These are phyloP conservation scores for Trichoderma harzianum DNA, from an alignment of 2,329 filamentous ascomycete genomes.

Conservation along the genomic window DNA sequence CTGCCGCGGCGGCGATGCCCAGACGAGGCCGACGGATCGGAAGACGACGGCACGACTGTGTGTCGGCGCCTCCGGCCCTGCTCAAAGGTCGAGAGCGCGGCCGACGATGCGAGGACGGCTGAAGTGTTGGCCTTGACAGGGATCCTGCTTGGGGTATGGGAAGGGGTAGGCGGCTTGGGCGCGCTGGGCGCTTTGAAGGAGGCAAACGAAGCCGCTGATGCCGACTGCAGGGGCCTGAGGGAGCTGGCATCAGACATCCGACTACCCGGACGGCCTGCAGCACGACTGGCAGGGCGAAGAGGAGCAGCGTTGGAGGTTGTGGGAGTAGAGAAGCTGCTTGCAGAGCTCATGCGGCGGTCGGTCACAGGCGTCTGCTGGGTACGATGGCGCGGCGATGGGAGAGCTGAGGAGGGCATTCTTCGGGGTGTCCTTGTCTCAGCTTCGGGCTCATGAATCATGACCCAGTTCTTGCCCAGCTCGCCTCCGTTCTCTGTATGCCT, in stretches of 20 bases:
- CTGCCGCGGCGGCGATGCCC: slow-evolving; percentile 46
- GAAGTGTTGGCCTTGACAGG: slow-evolving; percentile 29
- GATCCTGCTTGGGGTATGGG: slow-evolving; percentile 37
- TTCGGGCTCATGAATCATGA: slow-evolving; percentile 55
- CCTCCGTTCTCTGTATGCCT: slow-evolving; percentile 52
- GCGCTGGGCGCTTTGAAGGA: slow-evolving; percentile 18
- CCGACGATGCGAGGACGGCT: slow-evolving; percentile 22
- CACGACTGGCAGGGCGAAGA: slow-evolving; percentile 22
- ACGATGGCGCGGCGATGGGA: slow-evolving; percentile 30
- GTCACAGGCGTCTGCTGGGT: slow-evolving; percentile 31
- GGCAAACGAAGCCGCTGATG: slow-evolving; percentile 34
- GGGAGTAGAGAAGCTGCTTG: slow-evolving; percentile 17
- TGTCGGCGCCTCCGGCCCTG: slow-evolving; percentile 20
- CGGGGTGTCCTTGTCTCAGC: slow-evolving; percentile 26
- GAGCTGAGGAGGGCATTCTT: slow-evolving; percentile 25
- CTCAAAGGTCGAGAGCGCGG: slow-evolving; percentile 22
- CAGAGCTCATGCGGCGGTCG: slow-evolving; percentile 43
- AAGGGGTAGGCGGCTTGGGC: slow-evolving; percentile 31
- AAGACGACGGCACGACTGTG: slow-evolving; percentile 6
- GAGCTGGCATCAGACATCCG: slow-evolving; percentile 41
- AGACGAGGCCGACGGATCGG: neutral
- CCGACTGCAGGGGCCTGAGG: slow-evolving; percentile 22
- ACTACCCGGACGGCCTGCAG: slow-evolving; percentile 34
- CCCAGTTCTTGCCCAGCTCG: slow-evolving; percentile 66
- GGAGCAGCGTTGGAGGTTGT: slow-evolving; percentile 3